Evolutionary conservation across 805 yeast species (phyloP), one percentile per base, ranked within the genome.

Genomic region (Pichia membranifaciens): DNA sequence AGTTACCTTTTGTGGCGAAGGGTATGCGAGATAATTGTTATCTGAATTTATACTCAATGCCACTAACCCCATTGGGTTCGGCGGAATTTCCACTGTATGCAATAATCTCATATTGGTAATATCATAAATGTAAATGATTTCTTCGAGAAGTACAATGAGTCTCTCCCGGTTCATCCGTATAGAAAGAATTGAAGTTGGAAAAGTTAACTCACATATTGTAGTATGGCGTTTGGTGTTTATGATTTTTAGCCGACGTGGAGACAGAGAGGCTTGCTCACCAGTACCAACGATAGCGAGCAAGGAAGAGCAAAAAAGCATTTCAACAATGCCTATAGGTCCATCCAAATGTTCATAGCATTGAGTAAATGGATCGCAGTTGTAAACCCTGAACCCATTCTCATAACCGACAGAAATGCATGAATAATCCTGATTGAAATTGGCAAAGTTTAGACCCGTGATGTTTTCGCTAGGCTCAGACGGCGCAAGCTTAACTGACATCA

Each of bases 301-400:
- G 6, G 95, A 85, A 0, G 98, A 87, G 41, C 86, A 76, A 59
- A 87, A 91, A 18, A 91, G 76, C 98, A 91, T 91, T 60, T 90
- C 96, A 9, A 89, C 84, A 3, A 88, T 78, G 0, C 88, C 89
- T 28, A 82, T 75, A 2, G 53, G 74, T 32, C 83, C 85, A 44
- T 71, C 73, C 2, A 50, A 32, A 35, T 60, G 70, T 31, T 69
- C 73, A 58, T 80, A 83, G 58, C 87, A 84, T 54, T 78, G 78
- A 7, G 90, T 88, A 64, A 88, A 85, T 16, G 96, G 96, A 52
- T 85, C 89, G 65, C 96, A 89, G 59, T 87, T 87, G 72, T 76
- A 93, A 42, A 91, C 86, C 57, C 78, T 78, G 63, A 87, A 83
- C 10, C 86, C 82, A 41, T 71, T 69, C 38, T 74, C 73, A 5